phyloP scores from a whole-genome alignment of 306 rosid species.

The Castanea crenata region DNA sequence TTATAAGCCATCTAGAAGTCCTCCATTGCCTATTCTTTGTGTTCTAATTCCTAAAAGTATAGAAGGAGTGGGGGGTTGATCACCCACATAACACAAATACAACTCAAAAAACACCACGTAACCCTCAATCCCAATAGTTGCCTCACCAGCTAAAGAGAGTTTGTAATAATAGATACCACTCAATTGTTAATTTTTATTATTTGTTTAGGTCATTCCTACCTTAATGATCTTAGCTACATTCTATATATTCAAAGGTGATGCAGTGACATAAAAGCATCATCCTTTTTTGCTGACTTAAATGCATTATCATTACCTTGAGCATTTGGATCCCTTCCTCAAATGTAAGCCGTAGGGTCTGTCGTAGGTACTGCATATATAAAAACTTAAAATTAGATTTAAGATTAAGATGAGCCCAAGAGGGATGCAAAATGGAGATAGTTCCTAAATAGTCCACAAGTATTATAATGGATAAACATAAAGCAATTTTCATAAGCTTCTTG shows the following conservation, averaged over 20 bases:
- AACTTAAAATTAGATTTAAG: constrained; percentile 28
- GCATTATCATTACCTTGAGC: constrained; percentile 59
- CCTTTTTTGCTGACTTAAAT: too few species aligned
- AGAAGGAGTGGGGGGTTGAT: neutral
- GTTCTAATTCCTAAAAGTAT: neutral
- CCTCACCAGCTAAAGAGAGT: neutral
- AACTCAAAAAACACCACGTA: neutral
- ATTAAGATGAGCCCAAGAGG: neutral
- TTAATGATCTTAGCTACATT: neutral
- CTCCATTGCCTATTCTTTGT: neutral
- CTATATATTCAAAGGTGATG: neutral
- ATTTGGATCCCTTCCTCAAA: constrained; percentile 92
- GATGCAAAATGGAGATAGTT: neutral
- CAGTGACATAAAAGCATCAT: neutral
- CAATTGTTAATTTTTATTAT: neutral
- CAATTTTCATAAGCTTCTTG: neutral
- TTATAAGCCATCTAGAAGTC: neutral
- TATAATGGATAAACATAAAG: neutral
- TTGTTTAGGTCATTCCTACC: neutral
- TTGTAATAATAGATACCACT: too few species aligned
- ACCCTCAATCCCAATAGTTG: neutral
- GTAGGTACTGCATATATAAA: constrained; percentile 66
- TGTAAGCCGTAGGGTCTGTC: constrained; percentile 69
- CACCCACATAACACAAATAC: neutral
- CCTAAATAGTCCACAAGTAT: neutral